phyloP scores from a whole-genome alignment of 371 early-diverging fungal genomes.

The Circinella minor region DNA sequence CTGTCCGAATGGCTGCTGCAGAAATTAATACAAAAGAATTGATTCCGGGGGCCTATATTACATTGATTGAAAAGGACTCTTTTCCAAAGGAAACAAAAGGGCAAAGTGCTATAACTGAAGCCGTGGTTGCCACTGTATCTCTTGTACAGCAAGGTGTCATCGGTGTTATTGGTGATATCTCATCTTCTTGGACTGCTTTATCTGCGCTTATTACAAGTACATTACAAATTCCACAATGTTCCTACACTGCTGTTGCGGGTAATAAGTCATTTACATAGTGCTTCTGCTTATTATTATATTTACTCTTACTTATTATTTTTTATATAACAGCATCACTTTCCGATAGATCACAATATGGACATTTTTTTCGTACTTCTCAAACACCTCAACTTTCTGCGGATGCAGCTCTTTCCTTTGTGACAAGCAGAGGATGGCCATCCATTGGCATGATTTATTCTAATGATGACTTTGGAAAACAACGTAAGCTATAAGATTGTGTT shows the following conservation, averaged over 20 bases:
- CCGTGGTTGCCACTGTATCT: conserved; percentile 58
- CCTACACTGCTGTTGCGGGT: conserved; percentile 57
- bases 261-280: neutral
- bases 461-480: conserved; percentile 56
- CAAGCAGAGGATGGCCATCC: conserved; percentile 56
- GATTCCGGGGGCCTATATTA: conserved; percentile 63
- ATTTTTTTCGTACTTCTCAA: conserved; percentile 61
- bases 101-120: conserved; percentile 50
- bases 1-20: conserved; percentile 59
- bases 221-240: conserved; percentile 64
- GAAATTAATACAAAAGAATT: conserved; percentile 57
- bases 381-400: conserved; percentile 54
- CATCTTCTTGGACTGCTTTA: conserved; percentile 61
- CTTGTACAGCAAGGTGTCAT: conserved; percentile 60
- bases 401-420: conserved; percentile 55
- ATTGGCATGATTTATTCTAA: conserved; percentile 57
- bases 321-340: conserved; percentile 51
- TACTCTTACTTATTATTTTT: neutral
- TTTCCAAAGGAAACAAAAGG: conserved; percentile 52
- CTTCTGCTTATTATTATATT: too few species aligned
- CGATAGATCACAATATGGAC: conserved; percentile 55
- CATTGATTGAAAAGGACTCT: conserved; percentile 62
- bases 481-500: conserved; percentile 27
- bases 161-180: conserved; percentile 63
- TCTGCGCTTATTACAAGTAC: conserved; percentile 62